phyloP scores from a whole-genome alignment of 331 rosid genomes.

The Acacia concinna region DNA sequence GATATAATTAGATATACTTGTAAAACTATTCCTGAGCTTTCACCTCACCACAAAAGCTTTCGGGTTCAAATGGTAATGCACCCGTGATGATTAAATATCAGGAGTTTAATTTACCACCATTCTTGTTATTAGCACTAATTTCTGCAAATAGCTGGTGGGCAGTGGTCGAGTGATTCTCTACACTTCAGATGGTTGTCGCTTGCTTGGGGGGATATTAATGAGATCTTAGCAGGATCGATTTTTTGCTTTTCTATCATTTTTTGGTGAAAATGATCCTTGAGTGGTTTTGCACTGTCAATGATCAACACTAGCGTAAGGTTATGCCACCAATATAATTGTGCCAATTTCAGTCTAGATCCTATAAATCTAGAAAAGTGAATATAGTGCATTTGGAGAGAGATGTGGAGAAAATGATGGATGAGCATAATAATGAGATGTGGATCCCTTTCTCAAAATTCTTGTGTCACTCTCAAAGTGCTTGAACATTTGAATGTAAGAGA shows the following conservation, averaged over 20 bases:
- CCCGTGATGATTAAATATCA: neutral
- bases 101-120: neutral
- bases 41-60: neutral
- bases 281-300: neutral
- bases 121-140: neutral
- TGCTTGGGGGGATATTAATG: neutral
- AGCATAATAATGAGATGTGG: neutral
- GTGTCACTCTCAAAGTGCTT: neutral
- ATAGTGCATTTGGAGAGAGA: neutral
- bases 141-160: neutral
- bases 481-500: neutral
- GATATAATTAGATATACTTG: neutral
- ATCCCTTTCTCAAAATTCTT: neutral
- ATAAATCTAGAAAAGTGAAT: neutral
- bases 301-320: neutral
- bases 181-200: neutral
- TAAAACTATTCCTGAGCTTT: neutral
- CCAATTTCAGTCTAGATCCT: neutral
- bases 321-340: neutral
- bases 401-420: neutral
- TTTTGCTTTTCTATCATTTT: neutral
- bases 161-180: neutral
- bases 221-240: neutral
- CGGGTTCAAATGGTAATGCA: neutral
- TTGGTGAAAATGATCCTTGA: neutral